phyloP scores from a whole-genome alignment of 495 filamentous ascomycete species.

The Tuber brumale region DNA sequence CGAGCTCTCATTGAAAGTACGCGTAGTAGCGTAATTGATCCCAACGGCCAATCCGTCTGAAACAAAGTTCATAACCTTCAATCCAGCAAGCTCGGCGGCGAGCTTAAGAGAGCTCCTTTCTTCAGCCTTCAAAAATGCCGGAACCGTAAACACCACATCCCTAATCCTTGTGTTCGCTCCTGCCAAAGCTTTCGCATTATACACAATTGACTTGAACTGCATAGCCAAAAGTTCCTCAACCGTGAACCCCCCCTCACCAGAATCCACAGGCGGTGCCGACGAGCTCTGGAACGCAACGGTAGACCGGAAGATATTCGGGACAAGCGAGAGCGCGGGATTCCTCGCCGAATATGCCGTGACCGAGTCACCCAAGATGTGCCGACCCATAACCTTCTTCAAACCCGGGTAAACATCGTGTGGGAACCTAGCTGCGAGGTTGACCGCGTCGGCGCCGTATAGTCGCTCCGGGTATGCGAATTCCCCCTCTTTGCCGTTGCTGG shows the following conservation, averaged over 20 bases:
- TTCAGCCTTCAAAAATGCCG: constrained; percentile 81
- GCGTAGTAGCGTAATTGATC: constrained; percentile 85
- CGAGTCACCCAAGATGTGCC: constrained; percentile 56
- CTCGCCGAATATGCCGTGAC: constrained; percentile 61
- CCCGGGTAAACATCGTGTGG: constrained; percentile 91
- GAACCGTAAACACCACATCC: constrained; percentile 83
- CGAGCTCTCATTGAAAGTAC: constrained; percentile 83
- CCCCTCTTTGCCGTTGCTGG: constrained; percentile 52
- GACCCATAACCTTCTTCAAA: constrained; percentile 76
- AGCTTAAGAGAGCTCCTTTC: constrained; percentile 77
- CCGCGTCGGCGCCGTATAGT: constrained; percentile 83
- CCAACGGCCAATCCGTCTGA: constrained; percentile 90
- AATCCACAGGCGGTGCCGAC: constrained; percentile 56
- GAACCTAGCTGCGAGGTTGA: constrained; percentile 78
- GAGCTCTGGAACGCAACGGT: constrained; percentile 70
- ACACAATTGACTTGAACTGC: constrained; percentile 82
- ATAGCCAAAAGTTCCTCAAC: constrained; percentile 95
- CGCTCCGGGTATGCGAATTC: constrained; percentile 67
- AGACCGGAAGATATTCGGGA: constrained; percentile 53
- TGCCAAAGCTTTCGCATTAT: constrained; percentile 77
- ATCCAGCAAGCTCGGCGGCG: constrained; percentile 78
- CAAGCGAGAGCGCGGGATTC: constrained; percentile 63
- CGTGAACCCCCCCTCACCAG: constrained; percentile 64
- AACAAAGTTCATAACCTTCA: constrained; percentile 75
- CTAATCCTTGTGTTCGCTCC: constrained; percentile 67